phyloP scores from a whole-genome alignment of 257 asterid genomes.

The Nicotiana noctiflora region DNA sequence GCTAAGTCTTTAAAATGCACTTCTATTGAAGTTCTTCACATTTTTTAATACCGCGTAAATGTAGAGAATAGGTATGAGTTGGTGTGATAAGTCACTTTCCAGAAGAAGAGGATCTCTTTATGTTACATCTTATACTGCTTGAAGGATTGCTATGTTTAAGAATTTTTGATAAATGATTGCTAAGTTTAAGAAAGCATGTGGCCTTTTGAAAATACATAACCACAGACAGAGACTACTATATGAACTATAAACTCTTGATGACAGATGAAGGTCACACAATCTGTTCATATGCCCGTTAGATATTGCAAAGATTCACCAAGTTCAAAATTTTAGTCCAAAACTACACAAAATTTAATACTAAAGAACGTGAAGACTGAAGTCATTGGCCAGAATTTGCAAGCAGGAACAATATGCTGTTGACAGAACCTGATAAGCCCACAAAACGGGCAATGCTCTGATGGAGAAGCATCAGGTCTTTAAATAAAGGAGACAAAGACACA shows the following conservation, averaged over 20 bases:
- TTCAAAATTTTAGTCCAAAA: background rate
- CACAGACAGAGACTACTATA: background rate
- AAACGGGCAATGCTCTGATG: background rate
- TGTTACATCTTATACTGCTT: background rate
- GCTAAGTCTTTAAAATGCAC: background rate
- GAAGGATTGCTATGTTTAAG: no score
- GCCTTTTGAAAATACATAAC: background rate
- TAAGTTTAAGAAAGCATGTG: background rate
- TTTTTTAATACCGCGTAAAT: background rate
- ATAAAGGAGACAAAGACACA: background rate
- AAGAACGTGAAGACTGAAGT: background rate
- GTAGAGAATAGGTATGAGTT: background rate
- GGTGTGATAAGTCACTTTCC: background rate
- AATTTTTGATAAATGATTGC: no score
- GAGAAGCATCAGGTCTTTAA: background rate
- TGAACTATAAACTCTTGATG: background rate
- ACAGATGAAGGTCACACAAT: background rate
- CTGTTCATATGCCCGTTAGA: background rate
- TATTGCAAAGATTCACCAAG: background rate
- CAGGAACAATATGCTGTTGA: background rate
- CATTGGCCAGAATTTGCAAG: background rate
- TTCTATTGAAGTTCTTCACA: background rate
- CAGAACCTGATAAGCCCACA: slow-evolving; percentile 6
- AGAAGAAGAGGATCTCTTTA: background rate
- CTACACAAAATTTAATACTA: background rate